phyloP scores from a whole-genome alignment of 768 basidiomycete species.

The Russula dissimulans region DNA sequence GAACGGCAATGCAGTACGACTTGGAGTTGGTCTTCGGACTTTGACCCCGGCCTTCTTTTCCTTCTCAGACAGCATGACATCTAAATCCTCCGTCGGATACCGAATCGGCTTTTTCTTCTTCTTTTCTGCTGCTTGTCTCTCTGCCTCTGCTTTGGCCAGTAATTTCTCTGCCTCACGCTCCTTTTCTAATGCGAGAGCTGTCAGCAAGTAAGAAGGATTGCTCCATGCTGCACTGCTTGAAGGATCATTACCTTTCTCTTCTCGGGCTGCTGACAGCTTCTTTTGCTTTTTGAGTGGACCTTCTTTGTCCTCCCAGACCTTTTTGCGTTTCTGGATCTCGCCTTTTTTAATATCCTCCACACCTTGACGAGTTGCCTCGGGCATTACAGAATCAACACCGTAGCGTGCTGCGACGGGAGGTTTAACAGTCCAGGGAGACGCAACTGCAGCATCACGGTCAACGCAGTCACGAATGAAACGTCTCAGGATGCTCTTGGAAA shows the following conservation, averaged over 20 bases:
- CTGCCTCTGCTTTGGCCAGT: conserved; percentile 60
- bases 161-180: conserved; percentile 60
- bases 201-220: conserved; percentile 24
- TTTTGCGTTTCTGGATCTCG: conserved; percentile 90
- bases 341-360: conserved; percentile 76
- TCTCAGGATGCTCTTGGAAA: conserved; percentile 94
- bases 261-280: conserved; percentile 62
- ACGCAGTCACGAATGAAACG: conserved; percentile 95
- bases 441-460: conserved; percentile 83
- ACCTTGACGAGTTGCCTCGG: conserved; percentile 69
- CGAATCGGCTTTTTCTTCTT: conserved; percentile 86
- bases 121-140: conserved; percentile 63
- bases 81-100: conserved; percentile 89
- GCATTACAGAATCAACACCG: conserved; percentile 78
- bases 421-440: conserved; percentile 95
- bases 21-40: conserved; percentile 57
- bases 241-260: conserved; percentile 54
- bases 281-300: conserved; percentile 76
- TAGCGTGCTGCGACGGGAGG: conserved; percentile 73
- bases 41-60: conserved; percentile 75
- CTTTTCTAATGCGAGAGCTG: conserved; percentile 45
- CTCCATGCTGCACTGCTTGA: neutral
- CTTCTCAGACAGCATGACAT: conserved; percentile 68
- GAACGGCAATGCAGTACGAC: conserved; percentile 56
- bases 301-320: conserved; percentile 83